These are phyloP conservation scores for Domatiomyces globalis DNA, from an alignment of 2,329 filamentous ascomycete genomes.

Conservation along the genomic window DNA sequence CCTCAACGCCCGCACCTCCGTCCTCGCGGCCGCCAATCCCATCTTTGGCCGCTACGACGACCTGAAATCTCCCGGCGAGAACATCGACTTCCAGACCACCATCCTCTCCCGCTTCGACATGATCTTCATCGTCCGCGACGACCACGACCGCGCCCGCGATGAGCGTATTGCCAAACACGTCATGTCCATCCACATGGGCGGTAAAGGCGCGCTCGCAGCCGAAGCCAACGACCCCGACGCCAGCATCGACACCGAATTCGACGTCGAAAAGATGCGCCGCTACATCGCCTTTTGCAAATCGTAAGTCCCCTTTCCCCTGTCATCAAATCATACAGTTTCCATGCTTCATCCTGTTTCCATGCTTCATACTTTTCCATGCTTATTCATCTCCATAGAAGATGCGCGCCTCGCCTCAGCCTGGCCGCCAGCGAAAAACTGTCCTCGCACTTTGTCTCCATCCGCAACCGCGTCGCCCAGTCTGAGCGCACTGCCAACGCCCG, in stretches of 20 bases:
- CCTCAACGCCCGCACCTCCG: slow-evolving; percentile 86
- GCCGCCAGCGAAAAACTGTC: slow-evolving; percentile 92
- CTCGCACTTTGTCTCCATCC: slow-evolving; percentile 92
- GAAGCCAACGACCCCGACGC: slow-evolving; percentile 66
- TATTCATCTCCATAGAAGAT: slow-evolving; percentile 45
- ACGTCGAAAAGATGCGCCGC: slow-evolving; percentile 91
- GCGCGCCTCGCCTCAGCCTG: slow-evolving; percentile 75
- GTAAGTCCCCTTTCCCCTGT: slow-evolving; percentile 37
- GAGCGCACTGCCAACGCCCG: slow-evolving; percentile 82
- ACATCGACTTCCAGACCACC: slow-evolving; percentile 98
- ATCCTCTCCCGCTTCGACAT: slow-evolving; percentile 98
- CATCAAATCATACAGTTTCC: not conserved
- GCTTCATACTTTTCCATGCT: slow-evolving; percentile 21
- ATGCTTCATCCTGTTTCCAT: not conserved
- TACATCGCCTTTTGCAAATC: slow-evolving; percentile 96
- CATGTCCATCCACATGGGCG: slow-evolving; percentile 93
- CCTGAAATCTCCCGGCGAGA: slow-evolving; percentile 92
- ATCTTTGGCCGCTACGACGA: slow-evolving; percentile 98
- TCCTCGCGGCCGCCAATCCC: slow-evolving; percentile 88
- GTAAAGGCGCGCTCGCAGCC: slow-evolving; percentile 60
- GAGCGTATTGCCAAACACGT: slow-evolving; percentile 93
- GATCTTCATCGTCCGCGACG: slow-evolving; percentile 97
- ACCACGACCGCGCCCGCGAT: slow-evolving; percentile 78
- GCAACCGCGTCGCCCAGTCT: slow-evolving; percentile 79
- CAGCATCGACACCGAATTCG: slow-evolving; percentile 70